A percentile compares a stretch with the other conserved stretches of the same genome.
These are phyloP conservation scores for Mycena galericulata DNA, from an alignment of 768 basidiomycete species.

Conservation along the genomic window DNA sequence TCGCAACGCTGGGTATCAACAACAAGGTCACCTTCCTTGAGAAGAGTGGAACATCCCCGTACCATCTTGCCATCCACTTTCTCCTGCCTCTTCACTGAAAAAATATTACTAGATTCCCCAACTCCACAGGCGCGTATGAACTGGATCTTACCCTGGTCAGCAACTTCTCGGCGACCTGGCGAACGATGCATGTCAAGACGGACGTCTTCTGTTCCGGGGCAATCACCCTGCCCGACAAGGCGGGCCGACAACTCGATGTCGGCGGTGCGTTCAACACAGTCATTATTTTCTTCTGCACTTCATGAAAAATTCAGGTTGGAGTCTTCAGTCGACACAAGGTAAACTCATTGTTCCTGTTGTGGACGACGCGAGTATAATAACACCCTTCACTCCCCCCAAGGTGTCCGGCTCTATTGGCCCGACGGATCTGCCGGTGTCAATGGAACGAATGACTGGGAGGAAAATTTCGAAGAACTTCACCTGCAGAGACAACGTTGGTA, in stretches of 20 bases:
- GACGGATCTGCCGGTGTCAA: slow-evolving; percentile 76
- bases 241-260: slow-evolving; percentile 72
- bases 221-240: slow-evolving; percentile 81
- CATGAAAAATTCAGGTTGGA: no score
- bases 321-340: slow-evolving; percentile 76
- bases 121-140: slow-evolving; percentile 85
- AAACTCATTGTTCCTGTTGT: no score
- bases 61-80: slow-evolving; percentile 26
- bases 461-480: slow-evolving; percentile 65
- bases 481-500: slow-evolving; percentile 59
- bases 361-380: no score
- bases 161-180: slow-evolving; percentile 70
- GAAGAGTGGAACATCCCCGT: slow-evolving; percentile 75
- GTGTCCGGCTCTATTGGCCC: slow-evolving; percentile 80
- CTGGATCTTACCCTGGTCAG: slow-evolving; percentile 70
- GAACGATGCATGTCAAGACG: slow-evolving; percentile 71
- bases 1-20: slow-evolving; percentile 83
- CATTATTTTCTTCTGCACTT: no score
- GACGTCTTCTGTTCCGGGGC: slow-evolving; percentile 75
- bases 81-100: neutral
- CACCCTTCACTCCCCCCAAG: slow-evolving; percentile 56
- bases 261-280: slow-evolving; percentile 54
- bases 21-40: slow-evolving; percentile 87
- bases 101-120: slow-evolving; percentile 53
- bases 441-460: slow-evolving; percentile 85